These are phyloP conservation scores for Globisporangium solare DNA, from an alignment of 352 stramenopile species.

Conservation along the genomic window DNA sequence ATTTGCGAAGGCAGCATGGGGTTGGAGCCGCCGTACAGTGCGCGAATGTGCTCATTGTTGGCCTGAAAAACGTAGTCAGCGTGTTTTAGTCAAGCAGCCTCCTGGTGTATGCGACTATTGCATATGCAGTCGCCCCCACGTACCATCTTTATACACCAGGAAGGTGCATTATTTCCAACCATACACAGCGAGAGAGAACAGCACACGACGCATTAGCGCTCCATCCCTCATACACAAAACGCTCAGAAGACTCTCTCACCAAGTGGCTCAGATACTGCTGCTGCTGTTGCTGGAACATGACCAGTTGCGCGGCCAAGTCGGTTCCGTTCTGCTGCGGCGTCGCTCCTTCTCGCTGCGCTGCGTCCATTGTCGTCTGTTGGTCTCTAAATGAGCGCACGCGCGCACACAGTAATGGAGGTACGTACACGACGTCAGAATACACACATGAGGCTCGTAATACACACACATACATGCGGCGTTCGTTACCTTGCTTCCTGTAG, in stretches of 20 bases:
- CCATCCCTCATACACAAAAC: background rate
- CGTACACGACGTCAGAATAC: no score
- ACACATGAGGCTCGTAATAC: no score
- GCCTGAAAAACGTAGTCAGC: constrained; percentile 52
- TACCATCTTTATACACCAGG: constrained; percentile 8
- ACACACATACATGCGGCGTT: no score
- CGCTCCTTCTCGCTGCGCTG: constrained; percentile 5
- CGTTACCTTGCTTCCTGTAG: no score
- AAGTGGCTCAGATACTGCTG: constrained; percentile 56
- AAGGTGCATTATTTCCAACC: background rate
- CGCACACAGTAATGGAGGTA: background rate
- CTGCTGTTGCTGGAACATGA: constrained; percentile 56
- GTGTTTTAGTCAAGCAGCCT: background rate
- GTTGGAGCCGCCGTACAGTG: constrained; percentile 73
- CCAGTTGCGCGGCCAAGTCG: constrained; percentile 42
- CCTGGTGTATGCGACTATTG: background rate
- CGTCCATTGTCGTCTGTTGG: constrained; percentile 1
- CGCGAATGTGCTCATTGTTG: constrained; percentile 77
- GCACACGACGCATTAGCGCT: background rate
- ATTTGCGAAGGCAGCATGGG: constrained; percentile 84
- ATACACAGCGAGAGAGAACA: background rate
- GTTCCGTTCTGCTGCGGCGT: constrained; percentile 18
- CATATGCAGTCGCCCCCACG: background rate
- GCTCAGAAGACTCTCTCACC: constrained; percentile 11
- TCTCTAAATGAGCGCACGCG: background rate